These are phyloP conservation scores for Kazachstania taianensis DNA, from an alignment of 805 yeast species.

Conservation along the genomic window DNA sequence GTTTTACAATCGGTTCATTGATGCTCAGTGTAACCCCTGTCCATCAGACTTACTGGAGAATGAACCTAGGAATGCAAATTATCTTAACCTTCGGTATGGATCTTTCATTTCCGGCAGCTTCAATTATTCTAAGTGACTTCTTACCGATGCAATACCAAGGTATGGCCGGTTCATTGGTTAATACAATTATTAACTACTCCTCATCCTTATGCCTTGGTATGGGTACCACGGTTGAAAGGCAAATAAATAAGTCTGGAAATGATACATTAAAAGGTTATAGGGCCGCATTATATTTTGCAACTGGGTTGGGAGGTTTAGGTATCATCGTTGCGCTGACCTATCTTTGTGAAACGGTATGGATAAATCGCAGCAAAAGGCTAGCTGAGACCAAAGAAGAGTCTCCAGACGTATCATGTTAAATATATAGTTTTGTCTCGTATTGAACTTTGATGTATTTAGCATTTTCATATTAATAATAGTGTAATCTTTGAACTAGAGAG, in stretches of 20 bases:
- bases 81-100: constrained; percentile 69
- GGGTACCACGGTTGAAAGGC: constrained; percentile 54
- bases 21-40: constrained; percentile 48
- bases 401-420: neutral
- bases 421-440: neutral
- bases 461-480: neutral
- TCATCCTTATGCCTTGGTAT: constrained; percentile 59
- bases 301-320: constrained; percentile 40
- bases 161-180: constrained; percentile 63
- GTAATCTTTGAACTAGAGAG: no score
- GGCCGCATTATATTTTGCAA: constrained; percentile 48
- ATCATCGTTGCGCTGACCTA: constrained; percentile 12
- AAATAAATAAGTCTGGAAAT: constrained; percentile 23
- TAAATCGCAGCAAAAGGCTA: constrained; percentile 1
- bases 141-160: constrained; percentile 63
- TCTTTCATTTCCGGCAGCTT: constrained; percentile 64
- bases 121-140: constrained; percentile 48
- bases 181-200: constrained; percentile 63
- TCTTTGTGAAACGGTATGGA: constrained; percentile 10
- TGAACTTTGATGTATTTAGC: neutral
- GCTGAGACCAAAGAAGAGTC: neutral
- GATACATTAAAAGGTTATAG: constrained; percentile 38
- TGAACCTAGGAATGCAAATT: constrained; percentile 46
- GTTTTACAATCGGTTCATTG: constrained; percentile 45
- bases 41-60: constrained; percentile 48